These are phyloP conservation scores for Venturia aucupariae DNA, from an alignment of 2,329 filamentous ascomycete species.

Conservation along the genomic window DNA sequence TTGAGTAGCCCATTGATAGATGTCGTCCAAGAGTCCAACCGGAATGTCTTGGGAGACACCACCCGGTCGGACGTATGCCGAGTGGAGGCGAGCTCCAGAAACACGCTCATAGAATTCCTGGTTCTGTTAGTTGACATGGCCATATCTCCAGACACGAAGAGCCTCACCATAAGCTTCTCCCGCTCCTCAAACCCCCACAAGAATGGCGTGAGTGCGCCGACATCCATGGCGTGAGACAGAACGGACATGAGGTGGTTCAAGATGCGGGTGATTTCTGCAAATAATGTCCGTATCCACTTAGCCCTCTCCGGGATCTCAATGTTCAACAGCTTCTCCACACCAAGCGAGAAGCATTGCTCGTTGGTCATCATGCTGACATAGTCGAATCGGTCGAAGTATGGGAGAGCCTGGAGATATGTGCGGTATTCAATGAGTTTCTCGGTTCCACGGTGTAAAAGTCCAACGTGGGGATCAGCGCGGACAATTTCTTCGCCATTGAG, in stretches of 20 bases:
- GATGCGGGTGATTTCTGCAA: constrained; percentile 87
- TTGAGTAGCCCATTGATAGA: constrained; percentile 99
- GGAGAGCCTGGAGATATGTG: constrained; percentile 94
- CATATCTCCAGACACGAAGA: not conserved
- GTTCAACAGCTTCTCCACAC: constrained; percentile 96
- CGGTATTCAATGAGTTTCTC: constrained; percentile 99
- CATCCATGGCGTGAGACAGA: constrained; percentile 96
- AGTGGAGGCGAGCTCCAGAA: constrained; percentile 92
- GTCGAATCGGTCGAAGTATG: constrained; percentile 97
- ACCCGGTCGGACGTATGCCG: constrained; percentile 91
- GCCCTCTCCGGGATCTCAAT: constrained; percentile 90
- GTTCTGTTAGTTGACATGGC: constrained; percentile 11
- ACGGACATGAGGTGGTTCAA: constrained; percentile 98
- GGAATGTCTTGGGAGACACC: constrained; percentile 95
- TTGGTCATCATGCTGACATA: constrained; percentile 99
- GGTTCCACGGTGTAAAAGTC: constrained; percentile 88
- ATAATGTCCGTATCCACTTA: constrained; percentile 94
- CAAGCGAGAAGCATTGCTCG: constrained; percentile 92
- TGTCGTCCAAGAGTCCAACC: constrained; percentile 88
- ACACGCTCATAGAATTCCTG: constrained; percentile 99
- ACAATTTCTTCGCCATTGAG: constrained; percentile 97
- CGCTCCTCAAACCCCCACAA: constrained; percentile 99
- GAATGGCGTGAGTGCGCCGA: constrained; percentile 95
- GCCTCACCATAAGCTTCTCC: constrained; percentile 94
- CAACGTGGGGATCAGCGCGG: constrained; percentile 92